These are phyloP conservation scores for Chalciporus chontae DNA, from an alignment of 768 basidiomycete species.

Conservation along the genomic window DNA sequence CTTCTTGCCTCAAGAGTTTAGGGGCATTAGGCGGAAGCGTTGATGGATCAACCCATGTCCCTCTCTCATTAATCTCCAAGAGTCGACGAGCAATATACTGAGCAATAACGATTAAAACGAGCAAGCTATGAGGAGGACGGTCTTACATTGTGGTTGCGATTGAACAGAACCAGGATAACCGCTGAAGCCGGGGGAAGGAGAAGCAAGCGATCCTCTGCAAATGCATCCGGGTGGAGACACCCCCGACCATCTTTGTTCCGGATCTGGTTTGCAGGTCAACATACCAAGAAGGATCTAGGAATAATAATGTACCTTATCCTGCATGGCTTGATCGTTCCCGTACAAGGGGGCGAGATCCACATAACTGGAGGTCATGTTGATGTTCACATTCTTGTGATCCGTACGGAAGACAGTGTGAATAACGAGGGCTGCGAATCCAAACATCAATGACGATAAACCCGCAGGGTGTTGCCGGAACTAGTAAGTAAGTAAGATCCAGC, in stretches of 20 bases:
- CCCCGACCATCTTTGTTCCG: constrained; percentile 60
- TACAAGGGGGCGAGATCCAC: constrained; percentile 84
- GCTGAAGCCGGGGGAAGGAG: constrained; percentile 77
- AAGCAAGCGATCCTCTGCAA: constrained; percentile 75
- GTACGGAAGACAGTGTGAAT: constrained; percentile 90
- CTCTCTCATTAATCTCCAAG: constrained; percentile 78
- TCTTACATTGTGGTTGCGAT: constrained; percentile 81
- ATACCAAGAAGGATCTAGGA: neutral
- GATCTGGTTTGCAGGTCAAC: constrained; percentile 13
- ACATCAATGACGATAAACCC: constrained; percentile 77
- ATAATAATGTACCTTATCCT: constrained; percentile 48
- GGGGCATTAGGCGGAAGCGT: constrained; percentile 32
- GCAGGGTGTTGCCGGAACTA: constrained; percentile 76
- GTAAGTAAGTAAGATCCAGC: neutral
- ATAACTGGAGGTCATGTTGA: constrained; percentile 86
- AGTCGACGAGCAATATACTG: constrained; percentile 80
- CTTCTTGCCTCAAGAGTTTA: constrained; percentile 52
- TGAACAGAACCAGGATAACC: constrained; percentile 80
- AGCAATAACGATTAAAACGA: neutral
- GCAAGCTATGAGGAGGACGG: neutral
- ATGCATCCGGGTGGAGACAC: constrained; percentile 62
- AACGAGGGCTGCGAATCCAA: constrained; percentile 77
- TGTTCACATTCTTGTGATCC: constrained; percentile 55
- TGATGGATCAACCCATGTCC: constrained; percentile 55
- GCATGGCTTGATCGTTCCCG: constrained; percentile 62